A percentile compares a stretch with the other conserved stretches of the same genome.
phyloP scores from a whole-genome alignment of 148 eudicot genomes.

The Fagopyrum homotropicum region DNA sequence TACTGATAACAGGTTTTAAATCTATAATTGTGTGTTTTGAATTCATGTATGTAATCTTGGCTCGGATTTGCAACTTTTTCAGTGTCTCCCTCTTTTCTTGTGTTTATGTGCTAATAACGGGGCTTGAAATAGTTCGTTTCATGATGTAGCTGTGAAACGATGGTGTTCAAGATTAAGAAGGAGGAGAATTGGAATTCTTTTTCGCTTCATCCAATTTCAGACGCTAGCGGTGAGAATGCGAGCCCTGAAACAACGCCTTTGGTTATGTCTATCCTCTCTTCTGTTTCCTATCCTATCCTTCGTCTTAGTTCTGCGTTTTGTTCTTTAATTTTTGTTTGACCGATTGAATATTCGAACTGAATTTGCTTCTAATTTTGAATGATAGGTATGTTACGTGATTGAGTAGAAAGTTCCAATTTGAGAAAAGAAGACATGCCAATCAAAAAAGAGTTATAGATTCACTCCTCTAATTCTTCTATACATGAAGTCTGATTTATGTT shows the following conservation, averaged over 20 bases:
- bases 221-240: too few species aligned
- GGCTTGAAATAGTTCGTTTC: too few species aligned
- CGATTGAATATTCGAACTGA: background rate
- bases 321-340: background rate
- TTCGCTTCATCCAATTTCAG: too few species aligned
- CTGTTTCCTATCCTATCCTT: constrained; percentile 42
- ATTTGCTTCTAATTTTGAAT: constrained; percentile 11
- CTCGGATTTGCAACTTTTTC: too few species aligned
- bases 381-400: constrained; percentile 52
- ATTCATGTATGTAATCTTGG: too few species aligned
- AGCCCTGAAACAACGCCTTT: constrained; percentile 29
- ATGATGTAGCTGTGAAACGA: too few species aligned
- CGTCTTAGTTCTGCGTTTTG: constrained; percentile 16
- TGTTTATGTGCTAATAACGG: too few species aligned
- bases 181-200: too few species aligned
- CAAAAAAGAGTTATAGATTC: constrained; percentile 46
- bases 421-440: constrained; percentile 57
- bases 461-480: background rate
- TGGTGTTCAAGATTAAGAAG: too few species aligned
- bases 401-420: constrained; percentile 54
- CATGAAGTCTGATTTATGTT: background rate
- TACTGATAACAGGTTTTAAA: too few species aligned
- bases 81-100: too few species aligned
- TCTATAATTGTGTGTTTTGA: too few species aligned
- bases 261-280: constrained; percentile 29